Evolutionary conservation across 768 basidiomycete genomes (phyloP), one percentile per base, ranked within the genome.

Genomic region (Auricularia auricula-judae): DNA sequence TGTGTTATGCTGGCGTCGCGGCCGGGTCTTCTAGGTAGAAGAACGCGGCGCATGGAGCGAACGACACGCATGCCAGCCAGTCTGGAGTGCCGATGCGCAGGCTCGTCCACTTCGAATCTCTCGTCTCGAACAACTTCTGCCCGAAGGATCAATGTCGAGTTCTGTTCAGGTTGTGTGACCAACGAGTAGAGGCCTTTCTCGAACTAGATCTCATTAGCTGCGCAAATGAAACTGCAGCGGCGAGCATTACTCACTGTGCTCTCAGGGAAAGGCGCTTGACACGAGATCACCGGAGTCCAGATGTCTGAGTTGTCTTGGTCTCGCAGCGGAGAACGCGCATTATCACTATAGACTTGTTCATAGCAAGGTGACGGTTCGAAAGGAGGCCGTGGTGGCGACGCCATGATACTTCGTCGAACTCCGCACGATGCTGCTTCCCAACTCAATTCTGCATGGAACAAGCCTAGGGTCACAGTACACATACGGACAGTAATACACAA

Each of bases 111-210:
- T 8, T 18, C 5, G 14, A 59, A 36, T 61, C 47, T 42, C 35
- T 72, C 68, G 56, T 85, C 80, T 4, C 72, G 71, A 21, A 89
- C 61, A 3, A 81, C 82, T 44, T 96, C 91, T 0, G 93, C 89
- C 1, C 95, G 84, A 18, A 98, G 77, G 64, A 98, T 96, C 34
- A 96, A 81, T 0, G 91, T 89, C 0, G 92, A 93, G 71, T 95
- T 96, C 72, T 92, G 91, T 71, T 98, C 95, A 4, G 95, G 95
- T 71, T 96, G 93, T 43, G 89, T 82, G 5, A 93, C 78, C 18
- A 96, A 78, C 67, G 91, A 88, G 33, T 81, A 82, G 36, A 88
- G 73, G 0, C 89, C 90, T 1, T 73, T 71, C 67, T 88, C 83
- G 71, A 97, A 97, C 91, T 93, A 67, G 14, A 18, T 18, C 47